Evolutionary conservation across 169 alveolate species (phyloP).

Genomic region (Pseudocohnilembus persalinus): DNA sequence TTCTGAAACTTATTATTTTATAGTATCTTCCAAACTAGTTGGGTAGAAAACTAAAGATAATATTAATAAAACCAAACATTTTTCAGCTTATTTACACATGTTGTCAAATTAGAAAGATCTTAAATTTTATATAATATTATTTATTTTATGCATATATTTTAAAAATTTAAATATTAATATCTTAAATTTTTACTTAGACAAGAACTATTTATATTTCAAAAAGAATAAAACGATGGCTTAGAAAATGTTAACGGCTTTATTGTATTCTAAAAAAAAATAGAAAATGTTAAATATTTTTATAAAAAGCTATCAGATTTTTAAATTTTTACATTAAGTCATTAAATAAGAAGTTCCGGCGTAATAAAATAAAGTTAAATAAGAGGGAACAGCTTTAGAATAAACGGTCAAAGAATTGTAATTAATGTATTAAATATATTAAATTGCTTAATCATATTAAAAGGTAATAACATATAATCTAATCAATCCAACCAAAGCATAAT

Average conservation of each 20-base stretch:
- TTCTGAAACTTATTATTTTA: not conserved
- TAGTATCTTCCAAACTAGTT: not conserved
- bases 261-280: not conserved
- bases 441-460: slow-evolving; percentile 15
- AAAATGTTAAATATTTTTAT: not conserved
- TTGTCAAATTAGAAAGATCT: slow-evolving; percentile 23
- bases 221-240: slow-evolving; percentile 4
- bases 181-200: slow-evolving; percentile 2
- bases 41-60: slow-evolving; percentile 15
- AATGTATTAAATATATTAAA: slow-evolving; percentile 2
- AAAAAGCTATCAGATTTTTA: not conserved
- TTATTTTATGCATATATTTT: not conserved
- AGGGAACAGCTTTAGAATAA: slow-evolving; percentile 21
- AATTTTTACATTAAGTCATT: slow-evolving; percentile 16
- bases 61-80: slow-evolving; percentile 1
- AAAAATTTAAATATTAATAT: not conserved
- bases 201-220: slow-evolving; percentile 14
- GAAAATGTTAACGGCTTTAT: slow-evolving; percentile 21
- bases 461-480: slow-evolving; percentile 9
- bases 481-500: slow-evolving; percentile 8
- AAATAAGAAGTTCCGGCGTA: slow-evolving; percentile 22
- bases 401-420: slow-evolving; percentile 3
- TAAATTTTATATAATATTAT: not conserved
- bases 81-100: slow-evolving; percentile 14
- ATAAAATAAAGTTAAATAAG: slow-evolving; percentile 21